Conservation (phyloP, 106 monocot species). For the Hemerocallis citrina region DNA sequence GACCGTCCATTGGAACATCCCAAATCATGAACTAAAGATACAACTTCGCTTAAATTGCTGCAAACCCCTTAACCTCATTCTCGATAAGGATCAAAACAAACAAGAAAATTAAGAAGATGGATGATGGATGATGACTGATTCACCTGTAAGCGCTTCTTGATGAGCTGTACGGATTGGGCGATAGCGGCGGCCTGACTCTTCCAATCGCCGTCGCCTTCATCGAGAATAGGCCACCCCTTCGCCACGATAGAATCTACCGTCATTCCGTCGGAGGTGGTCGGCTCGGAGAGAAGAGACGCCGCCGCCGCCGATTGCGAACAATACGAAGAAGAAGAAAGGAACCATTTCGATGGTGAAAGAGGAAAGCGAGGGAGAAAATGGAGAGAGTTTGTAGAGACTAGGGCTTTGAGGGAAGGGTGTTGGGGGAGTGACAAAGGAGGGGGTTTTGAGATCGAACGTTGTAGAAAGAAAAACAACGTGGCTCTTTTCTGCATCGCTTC, state of each 20-base stretch:
- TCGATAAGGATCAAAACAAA: no score
- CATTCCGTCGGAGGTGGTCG: constrained; percentile 65
- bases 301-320: constrained; percentile 4
- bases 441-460: background rate
- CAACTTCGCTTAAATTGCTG: no score
- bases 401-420: background rate
- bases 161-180: constrained; percentile 71
- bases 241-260: constrained; percentile 65
- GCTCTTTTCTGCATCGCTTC: constrained; percentile 3
- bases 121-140: no score
- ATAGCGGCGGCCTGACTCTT: constrained; percentile 87
- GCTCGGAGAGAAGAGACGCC: constrained; percentile 10
- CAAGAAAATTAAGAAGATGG: no score
- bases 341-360: constrained; percentile 1
- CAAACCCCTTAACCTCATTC: no score
- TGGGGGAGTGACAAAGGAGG: background rate
- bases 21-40: no score
- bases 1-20: no score
- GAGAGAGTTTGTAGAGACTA: background rate
- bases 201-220: constrained; percentile 73
- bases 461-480: background rate
- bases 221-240: constrained; percentile 74
- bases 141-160: constrained; percentile 94
- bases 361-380: background rate
- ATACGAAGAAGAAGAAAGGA: constrained; percentile 25